Conservation (phyloP, 192 early-diverging fungal species). For the Polychytrium aggregatum region DNA sequence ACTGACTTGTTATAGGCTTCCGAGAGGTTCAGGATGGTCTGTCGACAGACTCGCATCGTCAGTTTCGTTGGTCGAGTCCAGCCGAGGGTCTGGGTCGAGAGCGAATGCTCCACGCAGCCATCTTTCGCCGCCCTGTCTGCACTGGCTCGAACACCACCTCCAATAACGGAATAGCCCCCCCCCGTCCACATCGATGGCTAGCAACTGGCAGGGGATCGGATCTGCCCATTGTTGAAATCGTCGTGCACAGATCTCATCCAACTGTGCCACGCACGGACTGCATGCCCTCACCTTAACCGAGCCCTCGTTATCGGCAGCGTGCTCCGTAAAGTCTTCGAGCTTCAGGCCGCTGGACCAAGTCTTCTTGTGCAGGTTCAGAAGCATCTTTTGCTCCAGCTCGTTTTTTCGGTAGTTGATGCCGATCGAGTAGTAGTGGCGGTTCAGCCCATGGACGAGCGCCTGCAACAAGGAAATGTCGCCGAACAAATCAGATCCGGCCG, state of each 20-base stretch:
- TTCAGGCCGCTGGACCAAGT: slow-evolving; percentile 96
- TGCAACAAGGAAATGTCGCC: slow-evolving; percentile 6
- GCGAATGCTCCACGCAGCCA: too few species aligned
- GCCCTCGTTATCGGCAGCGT: slow-evolving; percentile 72
- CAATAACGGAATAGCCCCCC: too few species aligned
- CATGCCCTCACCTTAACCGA: slow-evolving; percentile 70
- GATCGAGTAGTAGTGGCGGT: slow-evolving; percentile 98
- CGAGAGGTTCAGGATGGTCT: slow-evolving; percentile 80
- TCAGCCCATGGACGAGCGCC: slow-evolving; percentile 94
- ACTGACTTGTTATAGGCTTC: slow-evolving; percentile 98
- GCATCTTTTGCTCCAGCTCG: slow-evolving; percentile 98
- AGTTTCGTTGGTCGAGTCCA: too few species aligned
- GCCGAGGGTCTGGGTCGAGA: too few species aligned
- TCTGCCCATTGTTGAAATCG: too few species aligned
- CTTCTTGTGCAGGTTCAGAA: slow-evolving; percentile 97
- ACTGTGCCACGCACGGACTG: too few species aligned
- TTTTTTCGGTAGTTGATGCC: slow-evolving; percentile 99
- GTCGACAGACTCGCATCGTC: too few species aligned
- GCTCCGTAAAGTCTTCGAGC: slow-evolving; percentile 69
- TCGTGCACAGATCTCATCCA: too few species aligned
- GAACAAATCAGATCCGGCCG: background rate
- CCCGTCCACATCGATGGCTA: too few species aligned
- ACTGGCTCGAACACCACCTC: too few species aligned
- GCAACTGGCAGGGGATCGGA: too few species aligned
- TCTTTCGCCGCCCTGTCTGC: too few species aligned